Percentiles rank a stretch among this genome's conserved stretches.
Conservation (phyloP, 129 eudicot genomes). For the Smallanthus sonchifolius region DNA sequence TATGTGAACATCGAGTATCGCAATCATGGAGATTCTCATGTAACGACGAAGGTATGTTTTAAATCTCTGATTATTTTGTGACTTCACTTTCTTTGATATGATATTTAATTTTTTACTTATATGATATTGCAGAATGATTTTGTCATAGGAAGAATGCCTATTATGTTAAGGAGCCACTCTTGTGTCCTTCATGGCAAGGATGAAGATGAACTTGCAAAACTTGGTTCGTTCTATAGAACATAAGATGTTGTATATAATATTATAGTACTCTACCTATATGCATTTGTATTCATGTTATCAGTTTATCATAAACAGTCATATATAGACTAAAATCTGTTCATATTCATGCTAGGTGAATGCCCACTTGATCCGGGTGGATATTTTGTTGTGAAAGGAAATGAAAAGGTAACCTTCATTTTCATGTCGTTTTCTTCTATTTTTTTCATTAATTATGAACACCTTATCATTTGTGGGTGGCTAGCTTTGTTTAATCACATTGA, state of each 20-base stretch:
- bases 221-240: conserved; percentile 37
- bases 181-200: conserved; percentile 77
- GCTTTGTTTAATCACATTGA: not conserved
- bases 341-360: conserved; percentile 70
- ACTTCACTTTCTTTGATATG: conserved; percentile 11
- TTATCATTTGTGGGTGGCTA: not conserved
- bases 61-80: conserved; percentile 2
- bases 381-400: conserved; percentile 89
- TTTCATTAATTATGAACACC: not conserved
- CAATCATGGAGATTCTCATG: conserved; percentile 36
- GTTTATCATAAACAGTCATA: not conserved
- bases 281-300: conserved; percentile 16
- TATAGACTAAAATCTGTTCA: not conserved
- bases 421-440: not conserved
- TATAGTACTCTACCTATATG: not conserved
- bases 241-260: not conserved
- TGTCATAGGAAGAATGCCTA: conserved; percentile 77
- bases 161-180: conserved; percentile 70
- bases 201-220: conserved; percentile 81
- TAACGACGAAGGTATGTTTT: conserved; percentile 28
- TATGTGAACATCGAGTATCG: conserved; percentile 53
- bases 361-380: conserved; percentile 99
- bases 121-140: conserved; percentile 48
- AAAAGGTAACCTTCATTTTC: conserved; percentile 56
- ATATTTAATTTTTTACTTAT: conserved; percentile 1